Conservation (phyloP, 1,284 basidiomycete species). For the Fistulina hepatica region DNA sequence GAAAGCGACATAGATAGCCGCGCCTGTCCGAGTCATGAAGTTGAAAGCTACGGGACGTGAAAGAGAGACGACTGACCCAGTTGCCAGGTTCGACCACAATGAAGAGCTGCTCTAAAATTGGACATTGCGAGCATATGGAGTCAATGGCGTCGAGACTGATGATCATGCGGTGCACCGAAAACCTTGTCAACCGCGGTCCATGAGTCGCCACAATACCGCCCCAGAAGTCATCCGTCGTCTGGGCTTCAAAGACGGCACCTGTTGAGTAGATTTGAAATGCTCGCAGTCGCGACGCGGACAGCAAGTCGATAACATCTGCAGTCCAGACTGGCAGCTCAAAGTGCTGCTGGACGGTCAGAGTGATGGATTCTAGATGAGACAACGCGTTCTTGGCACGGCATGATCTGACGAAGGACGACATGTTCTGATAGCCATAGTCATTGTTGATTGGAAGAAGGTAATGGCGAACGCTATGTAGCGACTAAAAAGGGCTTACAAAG, state of each 20-base stretch:
- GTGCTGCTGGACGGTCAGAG: slow-evolving; percentile 40
- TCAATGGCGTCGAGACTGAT: slow-evolving; percentile 38
- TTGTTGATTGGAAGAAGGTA: background rate
- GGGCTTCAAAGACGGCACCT: slow-evolving; percentile 26
- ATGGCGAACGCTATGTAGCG: background rate
- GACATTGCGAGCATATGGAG: slow-evolving; percentile 44
- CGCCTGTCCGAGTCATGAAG: slow-evolving; percentile 29
- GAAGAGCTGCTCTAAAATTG: slow-evolving; percentile 48
- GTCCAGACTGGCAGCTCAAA: slow-evolving; percentile 31
- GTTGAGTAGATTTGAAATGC: slow-evolving; percentile 53
- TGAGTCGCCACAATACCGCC: slow-evolving; percentile 36
- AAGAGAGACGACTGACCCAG: slow-evolving; percentile 29
- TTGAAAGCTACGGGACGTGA: slow-evolving; percentile 2
- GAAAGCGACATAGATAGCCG: slow-evolving; percentile 26
- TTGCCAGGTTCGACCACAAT: slow-evolving; percentile 37
- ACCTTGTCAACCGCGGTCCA: slow-evolving; percentile 36
- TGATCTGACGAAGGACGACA: slow-evolving; percentile 32
- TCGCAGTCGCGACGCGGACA: slow-evolving; percentile 39
- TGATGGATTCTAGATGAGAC: slow-evolving; percentile 39
- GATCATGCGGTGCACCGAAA: slow-evolving; percentile 54
- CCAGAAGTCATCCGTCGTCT: slow-evolving; percentile 40
- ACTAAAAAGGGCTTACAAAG: slow-evolving; percentile 39
- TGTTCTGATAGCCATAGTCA: slow-evolving; percentile 31
- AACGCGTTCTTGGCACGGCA: slow-evolving; percentile 29
- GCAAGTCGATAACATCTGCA: slow-evolving; percentile 30